Conservation (phyloP, 2,329 filamentous ascomycete species). For the Penicillium sp. region DNA sequence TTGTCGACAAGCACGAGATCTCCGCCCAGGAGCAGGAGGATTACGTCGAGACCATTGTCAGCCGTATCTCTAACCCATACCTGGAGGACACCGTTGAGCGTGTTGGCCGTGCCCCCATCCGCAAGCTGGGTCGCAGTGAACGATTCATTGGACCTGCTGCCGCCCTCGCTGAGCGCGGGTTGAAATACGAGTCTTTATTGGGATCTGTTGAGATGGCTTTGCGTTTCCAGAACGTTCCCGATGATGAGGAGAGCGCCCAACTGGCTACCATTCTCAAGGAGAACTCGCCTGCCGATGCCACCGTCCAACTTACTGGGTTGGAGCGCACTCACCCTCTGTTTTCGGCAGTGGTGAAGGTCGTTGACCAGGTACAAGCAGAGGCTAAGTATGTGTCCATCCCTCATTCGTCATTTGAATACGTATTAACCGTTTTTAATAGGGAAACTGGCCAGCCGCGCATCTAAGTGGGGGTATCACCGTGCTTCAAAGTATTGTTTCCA, state of each 20-base stretch:
- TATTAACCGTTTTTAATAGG: slow-evolving; percentile 21
- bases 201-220: slow-evolving; percentile 87
- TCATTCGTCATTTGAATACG: background rate
- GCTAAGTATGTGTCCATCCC: slow-evolving; percentile 32
- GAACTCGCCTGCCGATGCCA: slow-evolving; percentile 69
- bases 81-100: slow-evolving; percentile 91
- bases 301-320: slow-evolving; percentile 77
- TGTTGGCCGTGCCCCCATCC: slow-evolving; percentile 88
- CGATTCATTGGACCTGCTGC: slow-evolving; percentile 91
- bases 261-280: slow-evolving; percentile 81
- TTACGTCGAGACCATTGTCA: slow-evolving; percentile 90
- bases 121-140: slow-evolving; percentile 92
- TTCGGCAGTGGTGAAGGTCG: slow-evolving; percentile 69
- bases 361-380: slow-evolving; percentile 73
- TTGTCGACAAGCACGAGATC: slow-evolving; percentile 84
- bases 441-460: slow-evolving; percentile 29
- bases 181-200: slow-evolving; percentile 70
- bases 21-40: slow-evolving; percentile 69
- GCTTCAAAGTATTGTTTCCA: slow-evolving; percentile 14
- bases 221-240: slow-evolving; percentile 91
- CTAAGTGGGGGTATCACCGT: slow-evolving; percentile 11
- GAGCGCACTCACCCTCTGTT: slow-evolving; percentile 75
- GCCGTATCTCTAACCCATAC: slow-evolving; percentile 88
- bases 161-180: slow-evolving; percentile 77
- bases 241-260: slow-evolving; percentile 83